These are phyloP conservation scores for Peronospora destructor DNA, from an alignment of 352 stramenopile species.

Conservation along the genomic window DNA sequence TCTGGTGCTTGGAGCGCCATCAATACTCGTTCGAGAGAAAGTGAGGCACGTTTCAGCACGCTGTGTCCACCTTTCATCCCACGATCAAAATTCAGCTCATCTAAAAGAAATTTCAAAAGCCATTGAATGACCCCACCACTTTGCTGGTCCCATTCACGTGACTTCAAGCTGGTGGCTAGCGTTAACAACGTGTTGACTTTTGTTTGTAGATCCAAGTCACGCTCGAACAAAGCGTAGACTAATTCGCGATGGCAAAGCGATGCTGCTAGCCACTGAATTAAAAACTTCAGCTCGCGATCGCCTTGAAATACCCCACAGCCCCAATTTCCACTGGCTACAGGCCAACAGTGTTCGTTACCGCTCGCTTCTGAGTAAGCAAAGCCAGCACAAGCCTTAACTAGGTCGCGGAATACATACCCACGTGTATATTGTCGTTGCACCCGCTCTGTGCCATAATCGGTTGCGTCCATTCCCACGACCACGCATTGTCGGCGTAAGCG, in stretches of 20 bases:
- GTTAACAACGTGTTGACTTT: slow-evolving; percentile 33
- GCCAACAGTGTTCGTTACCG: slow-evolving; percentile 23
- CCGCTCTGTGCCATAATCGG: slow-evolving; percentile 39
- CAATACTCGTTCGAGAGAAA: slow-evolving; percentile 19
- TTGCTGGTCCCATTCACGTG: slow-evolving; percentile 22
- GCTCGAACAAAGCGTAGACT: slow-evolving; percentile 58
- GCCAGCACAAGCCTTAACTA: slow-evolving; percentile 60
- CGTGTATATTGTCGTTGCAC: slow-evolving; percentile 43
- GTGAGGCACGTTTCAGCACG: slow-evolving; percentile 16
- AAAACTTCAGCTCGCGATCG: slow-evolving; percentile 69
- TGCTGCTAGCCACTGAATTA: slow-evolving; percentile 77
- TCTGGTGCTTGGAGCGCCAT: slow-evolving; percentile 1
- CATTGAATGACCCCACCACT: slow-evolving; percentile 18
- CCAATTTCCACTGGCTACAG: slow-evolving; percentile 74
- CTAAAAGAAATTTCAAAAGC: slow-evolving; percentile 27
- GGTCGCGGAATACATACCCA: slow-evolving; percentile 47
- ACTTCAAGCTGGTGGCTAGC: slow-evolving; percentile 12
- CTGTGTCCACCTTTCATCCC: slow-evolving; percentile 2
- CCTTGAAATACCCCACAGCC: slow-evolving; percentile 73
- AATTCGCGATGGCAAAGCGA: slow-evolving; percentile 42
- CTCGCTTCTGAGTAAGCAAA: slow-evolving; percentile 40
- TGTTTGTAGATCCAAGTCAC: slow-evolving; percentile 33
- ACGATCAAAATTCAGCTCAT: slow-evolving; percentile 9
- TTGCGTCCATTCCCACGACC: slow-evolving; percentile 68
- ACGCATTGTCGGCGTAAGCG: slow-evolving; percentile 40